Evolutionary conservation across 495 filamentous ascomycete genomes (phyloP), one percentile per base, ranked within the genome.

Genomic region (Mytilinidion resinicola): DNA sequence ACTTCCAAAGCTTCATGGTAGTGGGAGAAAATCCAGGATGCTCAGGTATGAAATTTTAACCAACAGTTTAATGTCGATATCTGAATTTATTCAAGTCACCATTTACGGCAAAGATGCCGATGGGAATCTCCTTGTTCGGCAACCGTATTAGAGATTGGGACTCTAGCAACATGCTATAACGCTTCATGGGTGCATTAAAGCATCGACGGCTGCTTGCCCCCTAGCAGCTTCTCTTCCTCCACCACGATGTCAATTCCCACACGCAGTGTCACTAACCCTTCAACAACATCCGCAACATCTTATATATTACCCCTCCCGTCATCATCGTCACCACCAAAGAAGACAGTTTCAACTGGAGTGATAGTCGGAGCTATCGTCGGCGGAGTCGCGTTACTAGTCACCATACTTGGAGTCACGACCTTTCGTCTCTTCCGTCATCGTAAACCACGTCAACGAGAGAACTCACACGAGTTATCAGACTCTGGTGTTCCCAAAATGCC

Each of bases 141-240:
- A 7, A 10, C 4, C 0, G 20, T 42, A n/a, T 17, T 44, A 1
- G 43, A 36, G 15, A 17, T 64, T 4, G 61, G 49, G 1, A 38
- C 54, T 10, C 41, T 64, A 17, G 61, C 51, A 8, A 51, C 37
- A 12, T 64, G 61, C 44, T 64, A 64, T 30, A 60, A 64, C 25
- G n/a, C 61, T 44, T 56, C 51, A 11, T 64, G 61, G 61, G 52
- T 48, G 8, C 60, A 64, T 52, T 64, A 60, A 47, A 64, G 61
- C 39, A 60, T 64, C 17, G 61, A 64, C 35, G 51, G 36, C n/a
- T 64, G 61, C 51, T 20, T 30, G 41, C 34, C 25, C 25, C 33
- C 61, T 34, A 20, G 15, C 30, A 47, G 12, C 25, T 46, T 20
- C 10, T 56, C 53, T 17, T 48, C 19, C n/a, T 44, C 53, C 10